Percentiles rank a stretch among this genome's conserved stretches.
Conservation (phyloP, 2,329 filamentous ascomycete genomes). For the Cladobotryum mycophilum region DNA sequence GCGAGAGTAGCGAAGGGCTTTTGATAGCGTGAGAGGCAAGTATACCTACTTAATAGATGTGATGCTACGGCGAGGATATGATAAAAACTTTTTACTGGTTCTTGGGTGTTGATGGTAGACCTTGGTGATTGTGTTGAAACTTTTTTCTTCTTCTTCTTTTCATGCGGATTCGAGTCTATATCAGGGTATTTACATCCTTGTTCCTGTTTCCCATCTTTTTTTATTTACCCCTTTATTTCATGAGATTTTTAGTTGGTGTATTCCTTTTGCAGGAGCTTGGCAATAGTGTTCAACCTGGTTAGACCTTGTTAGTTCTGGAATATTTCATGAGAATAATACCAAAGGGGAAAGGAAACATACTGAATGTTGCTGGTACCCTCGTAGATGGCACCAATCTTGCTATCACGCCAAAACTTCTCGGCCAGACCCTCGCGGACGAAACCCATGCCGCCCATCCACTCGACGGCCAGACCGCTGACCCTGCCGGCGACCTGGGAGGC, state of each 20-base stretch:
- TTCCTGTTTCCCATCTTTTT: slow-evolving; percentile 7
- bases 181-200: slow-evolving; percentile 4
- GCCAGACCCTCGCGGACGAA: slow-evolving; percentile 94
- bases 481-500: slow-evolving; percentile 86
- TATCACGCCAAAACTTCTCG: slow-evolving; percentile 96
- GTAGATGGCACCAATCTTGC: slow-evolving; percentile 97
- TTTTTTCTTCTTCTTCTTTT: not conserved
- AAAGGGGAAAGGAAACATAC: slow-evolving; percentile 31
- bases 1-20: not conserved
- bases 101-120: not conserved
- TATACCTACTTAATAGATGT: slow-evolving; percentile 14
- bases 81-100: not conserved
- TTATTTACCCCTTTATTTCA: slow-evolving; percentile 11
- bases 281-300: slow-evolving; percentile 54
- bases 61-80: slow-evolving; percentile 1
- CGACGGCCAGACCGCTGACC: slow-evolving; percentile 79
- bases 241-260: slow-evolving; percentile 39
- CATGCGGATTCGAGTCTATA: slow-evolving; percentile 5
- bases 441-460: slow-evolving; percentile 99
- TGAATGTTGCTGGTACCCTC: slow-evolving; percentile 82
- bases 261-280: slow-evolving; percentile 56
- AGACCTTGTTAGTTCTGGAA: not conserved
- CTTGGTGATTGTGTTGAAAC: not conserved
- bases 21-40: slow-evolving; percentile 5
- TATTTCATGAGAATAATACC: not conserved